Evolutionary conservation across 2,329 filamentous ascomycete genomes (phyloP), one percentile per base, ranked within the genome.

Genomic region (Aspergillus glaucus): DNA sequence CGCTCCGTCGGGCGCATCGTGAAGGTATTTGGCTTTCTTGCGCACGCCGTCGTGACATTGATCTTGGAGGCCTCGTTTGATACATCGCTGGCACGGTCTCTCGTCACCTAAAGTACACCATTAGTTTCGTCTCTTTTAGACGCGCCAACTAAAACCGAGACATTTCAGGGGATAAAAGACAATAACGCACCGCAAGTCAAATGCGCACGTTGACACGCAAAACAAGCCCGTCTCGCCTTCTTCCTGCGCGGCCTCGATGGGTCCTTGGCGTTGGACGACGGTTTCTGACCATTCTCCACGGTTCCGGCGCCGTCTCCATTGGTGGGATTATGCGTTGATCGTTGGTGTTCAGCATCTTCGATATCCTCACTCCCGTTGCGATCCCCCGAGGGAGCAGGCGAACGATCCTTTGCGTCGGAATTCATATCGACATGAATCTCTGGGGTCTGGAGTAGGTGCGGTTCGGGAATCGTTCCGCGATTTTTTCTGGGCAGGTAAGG

Each of bases 11-110:
- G 92, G 91, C 22, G 92, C 90, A 77, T 97, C 93, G 64, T 97
- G 91, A 49, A 98, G 86, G 69, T 98, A 98, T 70, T 98, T 98
- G 46, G 93, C 93, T 78, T 97, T 98, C 72, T 98, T 98, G 55
- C 93, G 86, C 45, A 97, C 90, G 47, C 93, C 93, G 65, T 98
- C 93, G 68, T 95, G 90, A 64, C 93, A 98, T 52, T 83, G 83
- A 66, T 95, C 90, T 62, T 90, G 87, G 19, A 97, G 80, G 42
- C 89, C 88, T 60, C 93, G 86, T 71, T 96, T 96, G 60, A 97
- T 89, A 68, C 93, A 98, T 62, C 93, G 80, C 63, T 90, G 83
- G 67, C 93, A 98, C 46, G 93, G 93, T 59, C 93, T 81, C 69
- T 98, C 92, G 67, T 98, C 93, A 62, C 92, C 93, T 97, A 64